phyloP scores from a whole-genome alignment of 129 eudicot species.

The Chrysanthemum makinoi region DNA sequence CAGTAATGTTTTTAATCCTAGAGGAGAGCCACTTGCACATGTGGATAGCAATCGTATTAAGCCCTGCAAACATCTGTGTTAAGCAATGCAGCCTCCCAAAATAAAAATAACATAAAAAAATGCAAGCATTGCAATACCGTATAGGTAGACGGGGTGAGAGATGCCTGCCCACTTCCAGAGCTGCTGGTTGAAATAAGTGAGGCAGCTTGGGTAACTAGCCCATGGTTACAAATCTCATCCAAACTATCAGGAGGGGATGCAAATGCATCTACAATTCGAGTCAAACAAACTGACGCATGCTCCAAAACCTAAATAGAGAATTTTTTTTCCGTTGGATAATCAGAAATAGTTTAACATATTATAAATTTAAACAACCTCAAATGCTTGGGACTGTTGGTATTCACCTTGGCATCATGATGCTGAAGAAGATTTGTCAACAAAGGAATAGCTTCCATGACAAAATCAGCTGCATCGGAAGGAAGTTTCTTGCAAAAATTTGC shows the following conservation, averaged over 20 bases:
- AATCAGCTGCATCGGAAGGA: slow-evolving; percentile 94
- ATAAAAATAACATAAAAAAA: not conserved
- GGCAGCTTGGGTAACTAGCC: slow-evolving; percentile 82
- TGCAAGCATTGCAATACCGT: slow-evolving; percentile 43
- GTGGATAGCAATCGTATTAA: slow-evolving; percentile 76
- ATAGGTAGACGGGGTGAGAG: slow-evolving; percentile 79
- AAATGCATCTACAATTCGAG: slow-evolving; percentile 87
- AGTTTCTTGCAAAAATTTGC: slow-evolving; percentile 95
- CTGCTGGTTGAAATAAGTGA: slow-evolving; percentile 72
- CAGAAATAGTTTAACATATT: not conserved
- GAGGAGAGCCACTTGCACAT: slow-evolving; percentile 82
- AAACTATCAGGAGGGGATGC: slow-evolving; percentile 69
- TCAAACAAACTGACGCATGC: slow-evolving; percentile 83
- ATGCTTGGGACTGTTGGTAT: not conserved
- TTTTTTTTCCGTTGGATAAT: not conserved
- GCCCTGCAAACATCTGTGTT: slow-evolving; percentile 50
- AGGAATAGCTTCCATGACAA: slow-evolving; percentile 93
- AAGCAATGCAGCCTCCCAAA: slow-evolving; percentile 13
- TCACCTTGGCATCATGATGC: slow-evolving; percentile 91
- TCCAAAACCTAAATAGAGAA: slow-evolving; percentile 56
- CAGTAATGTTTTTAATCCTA: slow-evolving; percentile 72
- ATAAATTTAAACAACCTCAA: not conserved
- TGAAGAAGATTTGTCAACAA: slow-evolving; percentile 79
- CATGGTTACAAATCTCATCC: slow-evolving; percentile 85
- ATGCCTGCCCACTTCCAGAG: slow-evolving; percentile 89